Evolutionary conservation across 768 basidiomycete species (phyloP).

Genomic region (Termitomyces sp.): DNA sequence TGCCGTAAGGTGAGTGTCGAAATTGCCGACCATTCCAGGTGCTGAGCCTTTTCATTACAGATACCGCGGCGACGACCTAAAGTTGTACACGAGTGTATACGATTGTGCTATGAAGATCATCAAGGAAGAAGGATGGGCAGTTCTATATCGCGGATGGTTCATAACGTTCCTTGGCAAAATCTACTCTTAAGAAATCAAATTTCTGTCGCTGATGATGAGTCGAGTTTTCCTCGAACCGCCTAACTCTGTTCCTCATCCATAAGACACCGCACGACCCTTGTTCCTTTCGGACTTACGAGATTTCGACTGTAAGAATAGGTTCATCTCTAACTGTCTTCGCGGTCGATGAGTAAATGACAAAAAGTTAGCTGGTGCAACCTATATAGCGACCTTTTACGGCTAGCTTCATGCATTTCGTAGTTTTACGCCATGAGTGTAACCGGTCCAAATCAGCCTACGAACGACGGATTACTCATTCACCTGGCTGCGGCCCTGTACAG

Average conservation of each 20-base stretch:
- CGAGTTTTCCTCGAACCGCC: not conserved
- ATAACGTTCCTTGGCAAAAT: constrained; percentile 23
- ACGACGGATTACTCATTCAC: no score
- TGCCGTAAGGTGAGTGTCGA: constrained; percentile 14
- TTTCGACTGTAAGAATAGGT: not conserved
- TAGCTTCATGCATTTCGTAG: no score
- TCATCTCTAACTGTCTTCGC: no score
- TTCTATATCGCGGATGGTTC: constrained; percentile 35
- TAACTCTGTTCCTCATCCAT: not conserved
- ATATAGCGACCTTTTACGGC: no score
- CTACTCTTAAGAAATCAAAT: not conserved
- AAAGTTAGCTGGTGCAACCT: not conserved
- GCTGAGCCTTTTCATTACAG: constrained; percentile 12
- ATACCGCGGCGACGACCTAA: constrained; percentile 24
- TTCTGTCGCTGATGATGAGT: not conserved
- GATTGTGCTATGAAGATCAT: constrained; percentile 31
- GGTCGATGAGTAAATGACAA: not conserved
- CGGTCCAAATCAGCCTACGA: no score
- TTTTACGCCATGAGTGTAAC: no score
- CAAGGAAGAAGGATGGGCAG: constrained; percentile 34
- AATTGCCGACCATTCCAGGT: not conserved
- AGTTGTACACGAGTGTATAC: constrained; percentile 27
- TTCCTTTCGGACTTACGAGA: no score
- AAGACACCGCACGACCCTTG: not conserved
- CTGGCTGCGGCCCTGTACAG: no score